phyloP scores from a whole-genome alignment of 306 rosid genomes.

The Albizia julibrissin region DNA sequence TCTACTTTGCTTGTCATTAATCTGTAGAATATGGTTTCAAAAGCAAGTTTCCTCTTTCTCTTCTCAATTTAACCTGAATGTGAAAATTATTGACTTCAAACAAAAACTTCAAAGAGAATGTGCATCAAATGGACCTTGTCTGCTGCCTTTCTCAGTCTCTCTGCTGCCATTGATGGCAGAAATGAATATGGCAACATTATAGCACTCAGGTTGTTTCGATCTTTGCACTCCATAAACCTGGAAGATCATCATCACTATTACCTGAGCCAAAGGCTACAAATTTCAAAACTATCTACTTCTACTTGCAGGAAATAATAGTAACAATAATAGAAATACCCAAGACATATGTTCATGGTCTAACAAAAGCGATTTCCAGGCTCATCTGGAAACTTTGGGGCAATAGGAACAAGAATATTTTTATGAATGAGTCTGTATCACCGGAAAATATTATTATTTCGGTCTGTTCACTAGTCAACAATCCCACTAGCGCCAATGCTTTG shows the following conservation, averaged over 20 bases:
- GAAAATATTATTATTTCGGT: too few relatives aligned
- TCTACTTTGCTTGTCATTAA: too few relatives aligned
- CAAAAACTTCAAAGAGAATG: slow-evolving; percentile 18
- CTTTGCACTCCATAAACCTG: slow-evolving; percentile 99
- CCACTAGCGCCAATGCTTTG: too few relatives aligned
- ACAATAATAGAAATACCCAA: neutral
- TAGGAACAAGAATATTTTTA: too few relatives aligned
- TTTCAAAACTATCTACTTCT: slow-evolving; percentile 2
- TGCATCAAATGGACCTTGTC: slow-evolving; percentile 59
- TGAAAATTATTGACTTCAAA: slow-evolving; percentile 12
- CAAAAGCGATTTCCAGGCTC: neutral
- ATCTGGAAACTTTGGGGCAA: too few relatives aligned
- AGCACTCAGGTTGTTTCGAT: slow-evolving; percentile 81
- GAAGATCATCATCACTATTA: slow-evolving; percentile 19
- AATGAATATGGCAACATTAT: slow-evolving; percentile 78
- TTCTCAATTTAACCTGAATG: neutral
- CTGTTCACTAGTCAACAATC: too few relatives aligned
- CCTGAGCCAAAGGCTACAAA: slow-evolving; percentile 8
- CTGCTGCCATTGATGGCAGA: slow-evolving; percentile 81
- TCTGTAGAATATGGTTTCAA: too few relatives aligned
- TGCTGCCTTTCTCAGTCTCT: slow-evolving; percentile 70
- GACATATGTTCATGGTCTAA: neutral
- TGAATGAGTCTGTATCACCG: too few relatives aligned
- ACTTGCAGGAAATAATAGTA: neutral
- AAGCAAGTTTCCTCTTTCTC: too few relatives aligned